Base-by-base conservation (phyloP, 805 yeast species). In the Blastobotrys americana region DNA sequence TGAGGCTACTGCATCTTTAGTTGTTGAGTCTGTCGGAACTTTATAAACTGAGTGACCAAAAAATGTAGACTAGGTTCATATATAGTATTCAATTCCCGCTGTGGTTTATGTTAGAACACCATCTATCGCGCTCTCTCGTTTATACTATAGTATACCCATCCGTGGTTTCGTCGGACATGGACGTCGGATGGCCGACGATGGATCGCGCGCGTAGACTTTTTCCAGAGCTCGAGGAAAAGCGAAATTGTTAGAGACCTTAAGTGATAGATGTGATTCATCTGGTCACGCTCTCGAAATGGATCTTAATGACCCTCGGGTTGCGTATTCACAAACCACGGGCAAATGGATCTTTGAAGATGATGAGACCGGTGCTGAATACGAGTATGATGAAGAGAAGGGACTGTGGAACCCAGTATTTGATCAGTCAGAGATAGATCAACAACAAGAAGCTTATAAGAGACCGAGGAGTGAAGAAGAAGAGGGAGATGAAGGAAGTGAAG, bases 1-100 rank as follows among this genome's bases (percentile, higher is more conserved):
- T 45, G 73, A 65, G 37, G 71, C 66, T 40, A 60, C 80, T 38
- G 66, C 76, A 27, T 71, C 68, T 41, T 56, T 74, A 52, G 76
- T 84, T 39, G 73, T 76, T 34, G 75, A 50, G n/a, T 51, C 58
- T 20, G 46, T 58, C 27, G 61, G 53, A 3, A 46, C 48, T 22
- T 36, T 52, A 40, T 52, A 52, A 20, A 16, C 9, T 19, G 19
- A n/a, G 44, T n/a, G 17, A 21, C 9, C 23, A n/a, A 34, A 13
- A 16, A 36, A n/a, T n/a, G n/a, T n/a, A n/a, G n/a, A n/a, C n/a
- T n/a, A n/a, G n/a, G n/a, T n/a, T n/a, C n/a, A n/a, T n/a, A n/a
- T n/a, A n/a, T n/a, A n/a, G n/a, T n/a, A n/a, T n/a, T n/a, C n/a
- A n/a, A n/a, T n/a, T n/a, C n/a, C n/a, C n/a, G n/a, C n/a, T n/a